Percentiles rank a stretch among this genome's conserved stretches.
phyloP scores from a whole-genome alignment of 495 filamentous ascomycete genomes.

The Amphirosellinia nigrospora region DNA sequence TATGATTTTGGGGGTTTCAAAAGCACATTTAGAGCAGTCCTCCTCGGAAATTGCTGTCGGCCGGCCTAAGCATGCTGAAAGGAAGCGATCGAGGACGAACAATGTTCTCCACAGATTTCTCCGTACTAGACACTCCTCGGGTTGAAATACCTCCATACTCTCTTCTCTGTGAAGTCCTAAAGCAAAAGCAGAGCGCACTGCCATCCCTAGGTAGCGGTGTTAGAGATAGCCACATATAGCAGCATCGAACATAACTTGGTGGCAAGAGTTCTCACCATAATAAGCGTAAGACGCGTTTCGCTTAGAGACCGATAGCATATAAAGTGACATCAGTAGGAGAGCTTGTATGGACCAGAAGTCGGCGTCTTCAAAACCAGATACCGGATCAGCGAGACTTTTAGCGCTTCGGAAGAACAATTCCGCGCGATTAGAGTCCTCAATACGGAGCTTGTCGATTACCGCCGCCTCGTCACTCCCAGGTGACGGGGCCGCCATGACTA shows the following conservation, averaged over 20 bases:
- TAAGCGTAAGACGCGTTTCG: slow-evolving; percentile 67
- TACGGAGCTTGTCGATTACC: slow-evolving; percentile 58
- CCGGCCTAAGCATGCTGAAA: slow-evolving; percentile 63
- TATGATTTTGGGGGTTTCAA: slow-evolving; percentile 41
- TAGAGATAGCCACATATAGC: slow-evolving; percentile 14
- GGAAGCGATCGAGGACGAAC: slow-evolving; percentile 66
- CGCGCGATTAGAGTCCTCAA: slow-evolving; percentile 53
- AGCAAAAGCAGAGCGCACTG: slow-evolving; percentile 64
- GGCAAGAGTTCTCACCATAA: slow-evolving; percentile 48
- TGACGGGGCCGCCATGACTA: slow-evolving; percentile 60
- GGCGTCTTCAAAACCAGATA: slow-evolving; percentile 65
- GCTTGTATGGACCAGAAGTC: slow-evolving; percentile 69
- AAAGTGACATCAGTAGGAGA: slow-evolving; percentile 64
- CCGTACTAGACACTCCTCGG: slow-evolving; percentile 51
- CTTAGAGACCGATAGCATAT: slow-evolving; percentile 62
- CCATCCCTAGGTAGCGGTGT: slow-evolving; percentile 58
- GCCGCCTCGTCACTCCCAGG: slow-evolving; percentile 53
- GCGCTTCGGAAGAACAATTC: slow-evolving; percentile 67
- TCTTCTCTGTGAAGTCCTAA: slow-evolving; percentile 67
- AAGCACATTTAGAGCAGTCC: slow-evolving; percentile 60
- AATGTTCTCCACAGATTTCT: slow-evolving; percentile 66
- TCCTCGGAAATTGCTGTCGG: slow-evolving; percentile 67
- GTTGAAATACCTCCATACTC: slow-evolving; percentile 58
- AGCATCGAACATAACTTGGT: background rate
- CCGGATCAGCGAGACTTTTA: slow-evolving; percentile 59